phyloP scores from a whole-genome alignment of 306 rosid genomes.

The Rosa persica region DNA sequence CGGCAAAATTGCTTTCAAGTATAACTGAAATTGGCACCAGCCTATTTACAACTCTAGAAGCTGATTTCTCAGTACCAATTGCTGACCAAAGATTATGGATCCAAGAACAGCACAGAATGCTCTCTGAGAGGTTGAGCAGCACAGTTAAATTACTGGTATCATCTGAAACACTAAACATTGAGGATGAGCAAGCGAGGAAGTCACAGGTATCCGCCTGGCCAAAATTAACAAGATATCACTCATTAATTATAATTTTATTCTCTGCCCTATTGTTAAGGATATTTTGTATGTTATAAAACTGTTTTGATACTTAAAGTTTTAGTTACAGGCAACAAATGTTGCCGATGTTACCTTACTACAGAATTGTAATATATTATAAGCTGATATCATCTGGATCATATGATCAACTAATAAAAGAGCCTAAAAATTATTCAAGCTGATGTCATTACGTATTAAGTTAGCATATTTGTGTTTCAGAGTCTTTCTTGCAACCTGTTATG shows the following conservation, averaged over 20 bases:
- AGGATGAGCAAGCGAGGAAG: constrained; percentile 33
- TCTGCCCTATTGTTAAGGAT: constrained; percentile 43
- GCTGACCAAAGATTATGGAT: constrained; percentile 37
- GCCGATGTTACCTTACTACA: not conserved
- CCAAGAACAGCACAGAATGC: constrained; percentile 48
- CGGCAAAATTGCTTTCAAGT: constrained; percentile 56
- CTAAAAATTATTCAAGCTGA: not conserved
- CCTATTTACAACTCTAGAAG: constrained; percentile 63
- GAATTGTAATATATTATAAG: not conserved
- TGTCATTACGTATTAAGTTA: not conserved
- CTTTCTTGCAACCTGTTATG: not conserved
- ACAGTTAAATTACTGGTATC: constrained; percentile 51
- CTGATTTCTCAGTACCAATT: constrained; percentile 40
- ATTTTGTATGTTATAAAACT: constrained; percentile 26
- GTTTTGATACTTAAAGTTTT: constrained; percentile 26
- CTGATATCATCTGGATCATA: too few species aligned
- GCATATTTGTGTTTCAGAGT: not conserved
- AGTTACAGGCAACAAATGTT: constrained; percentile 1
- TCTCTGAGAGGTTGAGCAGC: constrained; percentile 52
- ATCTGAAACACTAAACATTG: constrained; percentile 43
- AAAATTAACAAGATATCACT: constrained; percentile 49
- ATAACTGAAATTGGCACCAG: constrained; percentile 59
- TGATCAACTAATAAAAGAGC: not conserved
- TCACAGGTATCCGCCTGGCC: constrained; percentile 75
- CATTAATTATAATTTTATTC: constrained; percentile 50